Base-by-base conservation (phyloP, 768 basidiomycete genomes). In the Punctularia strigosozonata region DNA sequence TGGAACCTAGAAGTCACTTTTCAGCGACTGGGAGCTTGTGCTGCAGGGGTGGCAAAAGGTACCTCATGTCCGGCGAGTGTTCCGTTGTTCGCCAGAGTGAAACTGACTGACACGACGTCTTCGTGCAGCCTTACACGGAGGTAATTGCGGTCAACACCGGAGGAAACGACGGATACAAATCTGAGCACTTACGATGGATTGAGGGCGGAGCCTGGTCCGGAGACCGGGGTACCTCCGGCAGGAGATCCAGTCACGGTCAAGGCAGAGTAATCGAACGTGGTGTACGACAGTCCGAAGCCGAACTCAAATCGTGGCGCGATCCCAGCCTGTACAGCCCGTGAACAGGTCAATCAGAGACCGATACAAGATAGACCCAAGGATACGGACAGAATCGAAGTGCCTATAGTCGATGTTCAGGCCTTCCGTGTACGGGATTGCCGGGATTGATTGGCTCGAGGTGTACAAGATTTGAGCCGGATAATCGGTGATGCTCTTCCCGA, bases 221-320 rank as follows among this genome's bases (percentile, higher is more conserved):
- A 58, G 3, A 65, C 62, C 25, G 69, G 60, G 7, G 56, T 62
- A 19, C 68, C 68, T 36, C 63, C 64, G 1, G 58, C 55, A 6
- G 61, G 46, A 2, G 51, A 54, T 4, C 52, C 50, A 17, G 39
- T 49, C 31, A 56, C 45, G 17, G 15, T 35, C 14, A 82, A 54
- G 15, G 60, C 55, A 6, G 75, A 72, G 54, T 81, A 84, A 3
- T 64, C 51, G 55, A 86, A 88, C 0, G 67, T 72, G 34, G 84
- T 83, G 55, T 85, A 88, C 3, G 73, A 76, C 12, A 86, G 61
- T 2, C 83, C 83, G 51, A 72, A 83, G 4, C 81, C 82, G 54
- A 84, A 85, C 47, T 75, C 69, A 50, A 65, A 79, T 31, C 70
- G 66, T 0, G 77, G 77, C 1, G 48, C 52, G 37, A 77, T 71